These are phyloP conservation scores for Neofusicoccum ribis DNA, from an alignment of 2,329 filamentous ascomycete genomes.

Conservation along the genomic window DNA sequence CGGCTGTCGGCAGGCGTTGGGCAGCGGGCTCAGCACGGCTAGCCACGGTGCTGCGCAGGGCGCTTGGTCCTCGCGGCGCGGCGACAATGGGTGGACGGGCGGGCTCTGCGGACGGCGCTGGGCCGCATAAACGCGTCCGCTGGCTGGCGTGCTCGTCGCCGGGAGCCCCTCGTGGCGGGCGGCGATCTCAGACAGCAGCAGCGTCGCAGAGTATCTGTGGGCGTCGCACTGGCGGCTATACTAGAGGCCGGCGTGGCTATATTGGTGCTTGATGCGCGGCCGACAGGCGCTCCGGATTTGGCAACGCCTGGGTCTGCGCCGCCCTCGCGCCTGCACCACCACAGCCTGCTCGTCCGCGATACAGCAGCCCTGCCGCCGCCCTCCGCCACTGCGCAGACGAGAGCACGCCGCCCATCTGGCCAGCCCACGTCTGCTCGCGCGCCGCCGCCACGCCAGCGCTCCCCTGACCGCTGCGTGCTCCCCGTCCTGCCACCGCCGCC, in stretches of 20 bases:
- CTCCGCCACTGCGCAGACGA: background rate
- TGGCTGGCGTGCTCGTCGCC: background rate
- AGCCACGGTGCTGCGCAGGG: background rate
- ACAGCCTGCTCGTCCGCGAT: constrained; percentile 4
- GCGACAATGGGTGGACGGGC: background rate
- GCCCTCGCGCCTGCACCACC: constrained; percentile 10
- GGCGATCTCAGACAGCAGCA: constrained; percentile 6
- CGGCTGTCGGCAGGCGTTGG: background rate
- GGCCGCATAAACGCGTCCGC: background rate
- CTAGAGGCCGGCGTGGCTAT: constrained; percentile 9
- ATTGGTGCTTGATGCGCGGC: constrained; percentile 15
- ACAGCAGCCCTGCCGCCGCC: background rate
- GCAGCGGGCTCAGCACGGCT: background rate
- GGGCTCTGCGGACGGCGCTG: background rate
- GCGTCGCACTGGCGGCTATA: constrained; percentile 17
- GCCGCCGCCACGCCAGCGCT: background rate
- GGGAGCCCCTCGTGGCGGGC: constrained; percentile 11
- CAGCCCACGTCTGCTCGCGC: background rate
- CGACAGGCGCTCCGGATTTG: constrained; percentile 13
- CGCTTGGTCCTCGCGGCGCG: background rate
- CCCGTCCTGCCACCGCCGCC: background rate
- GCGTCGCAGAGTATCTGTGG: constrained; percentile 11
- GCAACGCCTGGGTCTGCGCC: constrained; percentile 7
- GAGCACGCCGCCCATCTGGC: background rate
- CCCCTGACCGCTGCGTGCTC: constrained; percentile 1